Base-by-base conservation (phyloP, 73 alveolate genomes). In the Paramecium octaurelia region DNA sequence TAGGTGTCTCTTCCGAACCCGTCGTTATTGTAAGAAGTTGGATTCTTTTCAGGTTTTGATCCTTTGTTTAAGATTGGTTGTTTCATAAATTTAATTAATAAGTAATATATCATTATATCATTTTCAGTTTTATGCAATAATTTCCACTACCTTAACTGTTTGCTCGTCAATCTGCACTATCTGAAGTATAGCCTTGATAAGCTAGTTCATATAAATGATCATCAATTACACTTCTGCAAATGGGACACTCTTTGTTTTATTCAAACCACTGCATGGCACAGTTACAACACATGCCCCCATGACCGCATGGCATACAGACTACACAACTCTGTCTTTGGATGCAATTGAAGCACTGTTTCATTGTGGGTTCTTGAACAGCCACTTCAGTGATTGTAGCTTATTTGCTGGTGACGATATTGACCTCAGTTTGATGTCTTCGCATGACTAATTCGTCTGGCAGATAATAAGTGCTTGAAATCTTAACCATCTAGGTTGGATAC, bases 1-100 rank as follows among this genome's bases (percentile, higher is more conserved):
- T 80, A 80, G 1, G 91, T 42, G 23, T 80, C 91, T 48, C 91
- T 80, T 12, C 91, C 91, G 46, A 42, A 80, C 3, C 91, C 91
- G 46, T 80, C 91, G 46, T 80, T 80, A 24, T 31, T 24, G 24
- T 80, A 80, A 21, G 48, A 18, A 23, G 76, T 42, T 44, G 91
- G 75, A 46, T 80, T 80, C 16, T 80, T 80, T 24, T 80, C 91
- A 40, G 91, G 76, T 24, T 23, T 80, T 23, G 75, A 42, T 44
- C 91, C 91, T 42, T 35, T 20, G 12, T 64, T 64, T 23, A 48
- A 80, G 16, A 80, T 80, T 0, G 91, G 91, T 12, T 80, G 91
- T 48, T 80, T 80, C 91, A 80, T 80, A 11, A 59, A 64, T 64
- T 64, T 14, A 64, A 64, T 64, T 31, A 27, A 54, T 54, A 54